Percentiles rank a stretch among this genome's conserved stretches.
These are phyloP conservation scores for Glycine latifolia DNA, from an alignment of 306 rosid species.

Conservation along the genomic window DNA sequence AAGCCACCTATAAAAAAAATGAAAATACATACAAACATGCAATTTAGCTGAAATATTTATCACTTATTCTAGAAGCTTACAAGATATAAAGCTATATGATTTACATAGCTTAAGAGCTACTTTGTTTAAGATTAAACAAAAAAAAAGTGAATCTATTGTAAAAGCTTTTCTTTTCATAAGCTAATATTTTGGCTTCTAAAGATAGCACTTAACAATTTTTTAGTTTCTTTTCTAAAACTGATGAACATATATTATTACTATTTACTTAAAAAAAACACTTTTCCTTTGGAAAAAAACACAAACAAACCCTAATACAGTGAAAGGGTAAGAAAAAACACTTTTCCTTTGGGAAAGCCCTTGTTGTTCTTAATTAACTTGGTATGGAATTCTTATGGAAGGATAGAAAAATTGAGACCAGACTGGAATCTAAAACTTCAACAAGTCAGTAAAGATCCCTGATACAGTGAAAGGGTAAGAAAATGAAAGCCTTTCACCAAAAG, in stretches of 20 bases:
- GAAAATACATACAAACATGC: conserved; percentile 14
- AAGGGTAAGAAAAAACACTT: no score
- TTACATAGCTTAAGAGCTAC: conserved; percentile 17
- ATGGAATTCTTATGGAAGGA: no score
- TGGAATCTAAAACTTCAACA: no score
- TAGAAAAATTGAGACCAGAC: no score
- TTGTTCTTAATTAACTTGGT: no score
- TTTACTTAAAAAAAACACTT: neutral
- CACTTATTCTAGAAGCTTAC: conserved; percentile 11
- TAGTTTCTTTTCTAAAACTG: neutral
- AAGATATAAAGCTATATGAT: conserved; percentile 24
- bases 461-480: no score
- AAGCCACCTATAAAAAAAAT: conserved; percentile 68
- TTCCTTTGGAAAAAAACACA: neutral
- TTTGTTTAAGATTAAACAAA: neutral
- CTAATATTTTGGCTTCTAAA: neutral
- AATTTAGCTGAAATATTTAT: conserved; percentile 18
- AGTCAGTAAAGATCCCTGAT: no score
- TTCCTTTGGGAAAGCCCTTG: no score
- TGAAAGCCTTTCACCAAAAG: no score
- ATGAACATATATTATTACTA: neutral
- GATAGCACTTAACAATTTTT: neutral
- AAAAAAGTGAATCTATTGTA: neutral
- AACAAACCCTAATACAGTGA: neutral
- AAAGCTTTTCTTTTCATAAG: neutral